Percentiles rank a stretch among this genome's conserved stretches.
Conservation (phyloP, 306 rosid species). For the Ormosia semicastrata region DNA sequence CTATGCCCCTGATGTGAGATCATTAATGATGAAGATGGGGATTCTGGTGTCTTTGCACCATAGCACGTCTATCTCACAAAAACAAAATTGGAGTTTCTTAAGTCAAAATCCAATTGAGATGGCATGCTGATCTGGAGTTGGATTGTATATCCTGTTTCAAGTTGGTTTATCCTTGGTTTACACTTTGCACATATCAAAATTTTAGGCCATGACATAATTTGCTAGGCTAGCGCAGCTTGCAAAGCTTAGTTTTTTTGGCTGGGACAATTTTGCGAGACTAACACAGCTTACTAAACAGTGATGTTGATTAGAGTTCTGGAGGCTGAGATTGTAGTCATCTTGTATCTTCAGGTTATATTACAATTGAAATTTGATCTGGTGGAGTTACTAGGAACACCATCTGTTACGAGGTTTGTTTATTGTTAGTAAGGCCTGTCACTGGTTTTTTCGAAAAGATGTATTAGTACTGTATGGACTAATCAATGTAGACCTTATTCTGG, state of each 20-base stretch:
- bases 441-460: too few species aligned
- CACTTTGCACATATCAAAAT: not conserved
- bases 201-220: not conserved
- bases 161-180: not conserved
- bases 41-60: not conserved
- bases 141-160: not conserved
- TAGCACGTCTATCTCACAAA: not conserved
- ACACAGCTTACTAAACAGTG: not conserved
- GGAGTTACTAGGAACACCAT: too few species aligned
- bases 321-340: not conserved
- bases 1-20: not conserved
- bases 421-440: not conserved
- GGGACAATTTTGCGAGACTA: not conserved
- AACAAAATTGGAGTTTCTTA: not conserved
- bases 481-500: not conserved
- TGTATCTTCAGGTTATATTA: not conserved
- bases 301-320: not conserved
- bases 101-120: not conserved
- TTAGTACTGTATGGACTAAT: too few species aligned
- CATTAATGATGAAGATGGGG: not conserved
- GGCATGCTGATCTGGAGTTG: not conserved
- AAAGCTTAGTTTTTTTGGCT: not conserved
- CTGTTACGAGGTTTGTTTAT: not conserved
- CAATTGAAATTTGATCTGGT: not conserved
- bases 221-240: not conserved